Evolutionary conservation across 805 yeast species (phyloP), one percentile per base, ranked within the genome.

Genomic region (Cyberlindnera mycetangii): DNA sequence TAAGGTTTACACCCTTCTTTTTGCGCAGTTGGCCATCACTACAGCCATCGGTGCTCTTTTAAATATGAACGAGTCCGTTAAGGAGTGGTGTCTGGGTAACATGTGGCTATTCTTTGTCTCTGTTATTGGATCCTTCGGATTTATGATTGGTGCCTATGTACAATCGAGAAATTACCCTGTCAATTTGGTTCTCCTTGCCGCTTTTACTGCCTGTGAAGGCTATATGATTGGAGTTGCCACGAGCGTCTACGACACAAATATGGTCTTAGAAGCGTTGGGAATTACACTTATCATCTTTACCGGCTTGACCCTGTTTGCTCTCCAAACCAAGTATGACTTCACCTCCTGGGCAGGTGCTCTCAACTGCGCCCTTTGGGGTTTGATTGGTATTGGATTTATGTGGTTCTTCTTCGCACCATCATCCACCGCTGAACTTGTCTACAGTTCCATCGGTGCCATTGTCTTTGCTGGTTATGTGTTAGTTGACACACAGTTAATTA

Each of bases 401-500:
- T 42, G 47, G 52, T 69, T 85, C 69, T 84, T 89, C 64, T 75
- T 88, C 50, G 39, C 60, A 75, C 87, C 30, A 72, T 73, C 64
- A 61, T 73, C 44, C 62, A 69, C 72, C n/a, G 64, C 77, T 37
- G 89, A 85, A 54, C 61, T 84, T 50, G 65, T 81, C 4, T 88
- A 85, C 67, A 78, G 89, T 25, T 78, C 80, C 49, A 60, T 83
- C 35, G 95, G 93, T 19, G 93, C 95, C 5, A 56, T 83, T 33
- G 65, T 89, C 2, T 89, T 89, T 65, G 71, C 83, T 12, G 77
- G 80, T 5, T 88, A 83, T 59, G 74, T 89, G 47, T 65, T 89
- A 40, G 78, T 87, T 37, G 97, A 89, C 62, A 89, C 96, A 17
- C 96, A 89, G 64, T 62, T 79, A 54, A 78, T 89, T 44, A 75